Evolutionary conservation across 768 basidiomycete species (phyloP), one percentile per base, ranked within the genome.

Genomic region (Termitomyces sp.): DNA sequence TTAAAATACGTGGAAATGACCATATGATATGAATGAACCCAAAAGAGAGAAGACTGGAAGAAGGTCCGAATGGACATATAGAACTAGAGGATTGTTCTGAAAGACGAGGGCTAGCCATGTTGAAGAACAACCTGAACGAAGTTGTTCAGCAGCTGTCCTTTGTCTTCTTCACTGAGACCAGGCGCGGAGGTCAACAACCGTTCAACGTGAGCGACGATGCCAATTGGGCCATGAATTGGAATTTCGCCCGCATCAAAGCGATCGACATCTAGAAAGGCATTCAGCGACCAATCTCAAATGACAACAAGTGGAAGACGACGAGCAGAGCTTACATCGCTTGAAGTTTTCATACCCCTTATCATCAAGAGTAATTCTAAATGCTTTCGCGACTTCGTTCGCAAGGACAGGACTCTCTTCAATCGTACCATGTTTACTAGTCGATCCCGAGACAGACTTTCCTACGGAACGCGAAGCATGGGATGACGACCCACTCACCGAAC

Each of bases 221-320:
- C 89, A 33, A 73, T 76, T 11, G 87, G 81, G 15, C 89, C 89
- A 56, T 91, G 86, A 50, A 91, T 83, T 3, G 87, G 84, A 47
- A 91, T 90, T 43, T 81, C 75, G 59, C 86, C 81, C 19, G 84
- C 84, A 66, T 91, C 89, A 64, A 86, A 91, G 58, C 82, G 82
- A 66, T 83, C 83, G 15, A 90, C 85, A 70, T 87, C 88, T 90
- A 7, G 31, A 45, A 50, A 45, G 17, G 33, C 61, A 55, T 54
- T 51, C 50, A 56, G 61, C 63, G 53, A 51, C 54, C 52, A 46
- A 23, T 57, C 51, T 35, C 33, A 23, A 53, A 50, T 47, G 52
- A 12, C 11, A 33, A 54, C 47, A 53, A 53, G 38, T 19, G 50
- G 26, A 43, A 55, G 37, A 58, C 47, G 59, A 62, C 12, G 44